phyloP scores from a whole-genome alignment of 179 eudicot species.

The Monotropa hypopitys region DNA sequence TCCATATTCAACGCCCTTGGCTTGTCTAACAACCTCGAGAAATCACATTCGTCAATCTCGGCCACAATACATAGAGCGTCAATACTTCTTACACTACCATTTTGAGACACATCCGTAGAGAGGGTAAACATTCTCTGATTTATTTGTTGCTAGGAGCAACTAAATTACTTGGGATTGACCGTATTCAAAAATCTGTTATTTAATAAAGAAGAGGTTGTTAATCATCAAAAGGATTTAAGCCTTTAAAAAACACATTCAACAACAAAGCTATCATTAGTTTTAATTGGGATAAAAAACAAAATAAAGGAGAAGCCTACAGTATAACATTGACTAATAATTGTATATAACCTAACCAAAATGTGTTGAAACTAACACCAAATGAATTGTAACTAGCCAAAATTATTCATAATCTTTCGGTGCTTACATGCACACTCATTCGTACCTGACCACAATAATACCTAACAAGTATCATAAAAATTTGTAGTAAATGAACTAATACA shows the following conservation, averaged over 20 bases:
- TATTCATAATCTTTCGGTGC: too few relatives aligned
- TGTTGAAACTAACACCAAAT: too few relatives aligned
- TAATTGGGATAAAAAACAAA: not conserved
- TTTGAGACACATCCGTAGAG: constrained; percentile 30
- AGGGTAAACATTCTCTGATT: constrained; percentile 23
- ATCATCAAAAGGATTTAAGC: not conserved
- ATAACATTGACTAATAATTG: too few relatives aligned
- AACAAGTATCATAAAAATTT: too few relatives aligned
- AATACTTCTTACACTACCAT: constrained; percentile 22
- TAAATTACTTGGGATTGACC: not conserved
- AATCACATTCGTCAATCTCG: constrained; percentile 45
- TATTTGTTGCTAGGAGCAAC: not conserved
- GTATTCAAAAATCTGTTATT: not conserved
- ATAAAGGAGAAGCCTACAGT: too few relatives aligned
- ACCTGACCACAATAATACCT: too few relatives aligned
- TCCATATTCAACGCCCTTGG: constrained; percentile 51
- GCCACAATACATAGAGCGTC: constrained; percentile 16
- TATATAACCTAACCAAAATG: too few relatives aligned
- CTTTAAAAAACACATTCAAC: not conserved
- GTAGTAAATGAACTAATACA: too few relatives aligned
- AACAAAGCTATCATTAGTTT: not conserved
- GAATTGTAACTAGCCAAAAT: too few relatives aligned
- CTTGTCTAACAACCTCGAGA: constrained; percentile 39
- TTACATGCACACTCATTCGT: too few relatives aligned
- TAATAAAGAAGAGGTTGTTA: not conserved